Conservation (phyloP, 495 filamentous ascomycete species). For the Darksidea phi region DNA sequence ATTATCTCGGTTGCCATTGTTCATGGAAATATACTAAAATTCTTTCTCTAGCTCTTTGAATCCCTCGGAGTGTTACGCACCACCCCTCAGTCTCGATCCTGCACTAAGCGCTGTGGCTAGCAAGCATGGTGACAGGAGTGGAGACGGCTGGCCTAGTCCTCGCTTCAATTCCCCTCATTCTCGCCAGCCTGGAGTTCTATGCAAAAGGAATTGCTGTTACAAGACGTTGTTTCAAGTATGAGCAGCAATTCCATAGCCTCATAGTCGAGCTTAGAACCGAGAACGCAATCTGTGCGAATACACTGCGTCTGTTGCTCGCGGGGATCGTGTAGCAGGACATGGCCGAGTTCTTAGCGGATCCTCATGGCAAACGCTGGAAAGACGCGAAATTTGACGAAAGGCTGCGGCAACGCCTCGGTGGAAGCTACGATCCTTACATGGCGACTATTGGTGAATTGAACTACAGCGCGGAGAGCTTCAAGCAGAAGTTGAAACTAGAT, state of each 20-base stretch:
- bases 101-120: too few species aligned
- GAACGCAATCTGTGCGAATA: conserved; percentile 13
- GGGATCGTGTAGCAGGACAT: conserved; percentile 26
- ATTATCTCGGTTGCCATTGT: neutral
- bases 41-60: too few species aligned
- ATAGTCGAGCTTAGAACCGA: conserved; percentile 9
- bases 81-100: too few species aligned
- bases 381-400: conserved; percentile 19
- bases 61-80: too few species aligned
- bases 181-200: conserved; percentile 41
- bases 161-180: conserved; percentile 41
- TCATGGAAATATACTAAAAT: too few species aligned
- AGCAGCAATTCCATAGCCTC: conserved; percentile 15
- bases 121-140: conserved; percentile 31
- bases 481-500: conserved; percentile 21
- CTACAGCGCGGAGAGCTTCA: neutral
- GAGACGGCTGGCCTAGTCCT: conserved; percentile 45
- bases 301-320: conserved; percentile 11
- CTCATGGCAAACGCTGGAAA: conserved; percentile 18
- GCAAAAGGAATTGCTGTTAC: conserved; percentile 31
- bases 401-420: conserved; percentile 14
- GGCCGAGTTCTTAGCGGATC: conserved; percentile 19
- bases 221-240: conserved; percentile 17
- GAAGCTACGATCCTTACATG: conserved; percentile 16
- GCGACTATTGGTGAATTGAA: conserved; percentile 14